A percentile compares a stretch with the other conserved stretches of the same genome.
phyloP scores from a whole-genome alignment of 2,329 filamentous ascomycete species.

The Phialophora tarda region DNA sequence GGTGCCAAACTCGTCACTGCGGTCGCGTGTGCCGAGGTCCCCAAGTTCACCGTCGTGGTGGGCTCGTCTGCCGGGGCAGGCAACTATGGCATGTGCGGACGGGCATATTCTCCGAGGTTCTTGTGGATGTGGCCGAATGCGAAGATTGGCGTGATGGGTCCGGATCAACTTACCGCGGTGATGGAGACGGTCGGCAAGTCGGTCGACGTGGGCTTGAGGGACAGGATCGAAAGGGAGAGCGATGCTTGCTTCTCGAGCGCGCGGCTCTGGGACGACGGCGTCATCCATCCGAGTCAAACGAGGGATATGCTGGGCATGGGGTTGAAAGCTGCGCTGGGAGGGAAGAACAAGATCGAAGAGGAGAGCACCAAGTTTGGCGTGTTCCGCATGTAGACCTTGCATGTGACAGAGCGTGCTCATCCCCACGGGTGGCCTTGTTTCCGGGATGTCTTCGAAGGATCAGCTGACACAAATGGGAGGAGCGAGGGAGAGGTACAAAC shows the following conservation, averaged over 20 bases:
- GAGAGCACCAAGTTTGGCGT: conserved; percentile 75
- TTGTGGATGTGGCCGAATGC: conserved; percentile 98
- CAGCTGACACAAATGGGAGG: not conserved
- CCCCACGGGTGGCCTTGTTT: not conserved
- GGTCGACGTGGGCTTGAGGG: conserved; percentile 78
- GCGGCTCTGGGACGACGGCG: conserved; percentile 86
- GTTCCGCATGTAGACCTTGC: conserved; percentile 72
- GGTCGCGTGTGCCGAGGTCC: conserved; percentile 90
- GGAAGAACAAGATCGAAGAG: conserved; percentile 65
- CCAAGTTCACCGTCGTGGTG: conserved; percentile 97
- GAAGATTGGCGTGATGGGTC: conserved; percentile 94
- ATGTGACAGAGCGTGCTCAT: not conserved
- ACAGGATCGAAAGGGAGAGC: conserved; percentile 86
- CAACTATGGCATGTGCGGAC: conserved; percentile 97
- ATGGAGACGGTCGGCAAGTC: conserved; percentile 93
- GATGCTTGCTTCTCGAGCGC: conserved; percentile 88
- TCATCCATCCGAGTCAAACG: conserved; percentile 79
- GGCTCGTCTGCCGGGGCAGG: conserved; percentile 91
- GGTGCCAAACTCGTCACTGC: conserved; percentile 96
- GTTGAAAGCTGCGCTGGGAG: conserved; percentile 73
- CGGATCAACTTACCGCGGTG: conserved; percentile 86
- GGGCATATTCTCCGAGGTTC: conserved; percentile 89
- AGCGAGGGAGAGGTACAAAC: not conserved
- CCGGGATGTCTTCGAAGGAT: not conserved
- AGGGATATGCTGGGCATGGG: conserved; percentile 73